Evolutionary conservation across 805 yeast genomes (phyloP), one percentile per base, ranked within the genome.

Genomic region (Zygoascus flipseniorum): DNA sequence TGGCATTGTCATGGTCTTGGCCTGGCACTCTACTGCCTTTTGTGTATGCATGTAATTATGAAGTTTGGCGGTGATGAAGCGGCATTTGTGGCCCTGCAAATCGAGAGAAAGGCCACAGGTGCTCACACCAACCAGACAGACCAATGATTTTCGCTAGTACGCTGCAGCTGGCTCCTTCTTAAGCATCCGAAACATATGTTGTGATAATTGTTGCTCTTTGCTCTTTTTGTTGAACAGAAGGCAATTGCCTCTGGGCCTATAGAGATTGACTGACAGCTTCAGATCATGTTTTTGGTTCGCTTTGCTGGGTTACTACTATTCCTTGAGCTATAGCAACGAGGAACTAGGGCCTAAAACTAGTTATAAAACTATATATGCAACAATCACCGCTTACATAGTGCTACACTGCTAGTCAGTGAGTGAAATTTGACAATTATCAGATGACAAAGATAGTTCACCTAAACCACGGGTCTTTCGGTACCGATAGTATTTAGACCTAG

Each of bases 71-170:
- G 90, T 10, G 82, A 77, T 85, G 81, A 71, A 90, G 90, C 66
- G 96, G 95, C 6, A 80, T 93, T 1, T 97, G 96, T 64, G 96
- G 96, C 96, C 14, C 87, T 90, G 58, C 89, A 86, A 66, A 86
- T 89, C 35, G 90, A 90, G 69, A 84, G 84, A 65, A 80, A 82
- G 57, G 96, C 96, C 11, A 97, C 97, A 3, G 84, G 81, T 48
- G 93, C 95, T 1, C 97, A 90, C 70, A 89, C 39, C 8, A 35
- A 35, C 39, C 16, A 2, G 4, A n/a, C 39, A 35, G 5, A 87
- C 96, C 32, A 89, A 90, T 66, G 56, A 74, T 90, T 56, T 97
- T 89, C 54, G 86, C 95, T 28, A 93, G 93, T 2, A 89, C 88
- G 96, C 76, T 90, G 48, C 73, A 90, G 51, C 84, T 95, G 2